Evolutionary conservation across 257 asterid species (phyloP).

Genomic region (Linderniella brevidens): DNA sequence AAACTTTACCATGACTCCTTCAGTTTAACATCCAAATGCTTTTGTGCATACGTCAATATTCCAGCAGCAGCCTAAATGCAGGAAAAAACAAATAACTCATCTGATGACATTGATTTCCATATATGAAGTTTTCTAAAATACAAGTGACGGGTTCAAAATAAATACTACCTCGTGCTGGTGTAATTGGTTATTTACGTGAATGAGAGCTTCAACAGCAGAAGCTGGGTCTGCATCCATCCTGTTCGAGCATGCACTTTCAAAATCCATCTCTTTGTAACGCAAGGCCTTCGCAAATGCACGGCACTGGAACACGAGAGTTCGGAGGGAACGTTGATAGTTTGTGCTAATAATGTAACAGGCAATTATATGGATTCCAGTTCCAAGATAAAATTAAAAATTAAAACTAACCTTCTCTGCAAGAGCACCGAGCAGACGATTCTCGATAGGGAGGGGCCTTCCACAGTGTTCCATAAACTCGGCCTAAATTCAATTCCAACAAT

Average conservation of each 20-base stretch:
- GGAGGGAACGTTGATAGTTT: conserved; percentile 11
- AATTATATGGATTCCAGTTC: not conserved
- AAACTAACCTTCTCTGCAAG: conserved; percentile 82
- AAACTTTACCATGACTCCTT: conserved; percentile 85
- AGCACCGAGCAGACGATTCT: conserved; percentile 94
- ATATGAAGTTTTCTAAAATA: too few species aligned
- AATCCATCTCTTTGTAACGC: conserved; percentile 97
- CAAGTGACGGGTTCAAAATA: conserved; percentile 1
- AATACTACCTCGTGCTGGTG: conserved; percentile 87
- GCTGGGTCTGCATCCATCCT: conserved; percentile 90
- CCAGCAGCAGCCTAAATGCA: conserved; percentile 89
- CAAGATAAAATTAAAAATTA: conserved; percentile 3
- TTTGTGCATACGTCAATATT: conserved; percentile 89
- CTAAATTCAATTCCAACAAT: conserved; percentile 23
- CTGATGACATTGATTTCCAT: too few species aligned
- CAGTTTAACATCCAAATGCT: conserved; percentile 74
- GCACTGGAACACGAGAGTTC: conserved; percentile 36
- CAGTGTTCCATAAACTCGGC: conserved; percentile 99
- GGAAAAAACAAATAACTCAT: too few species aligned
- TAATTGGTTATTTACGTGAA: conserved; percentile 90
- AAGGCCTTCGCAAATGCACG: conserved; percentile 99
- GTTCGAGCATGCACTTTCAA: conserved; percentile 77
- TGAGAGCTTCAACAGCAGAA: conserved; percentile 92
- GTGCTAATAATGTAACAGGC: not conserved
- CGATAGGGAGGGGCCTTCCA: conserved; percentile 95